Evolutionary conservation across 495 filamentous ascomycete genomes (phyloP).

Genomic region (Evansstolkia leycettana): DNA sequence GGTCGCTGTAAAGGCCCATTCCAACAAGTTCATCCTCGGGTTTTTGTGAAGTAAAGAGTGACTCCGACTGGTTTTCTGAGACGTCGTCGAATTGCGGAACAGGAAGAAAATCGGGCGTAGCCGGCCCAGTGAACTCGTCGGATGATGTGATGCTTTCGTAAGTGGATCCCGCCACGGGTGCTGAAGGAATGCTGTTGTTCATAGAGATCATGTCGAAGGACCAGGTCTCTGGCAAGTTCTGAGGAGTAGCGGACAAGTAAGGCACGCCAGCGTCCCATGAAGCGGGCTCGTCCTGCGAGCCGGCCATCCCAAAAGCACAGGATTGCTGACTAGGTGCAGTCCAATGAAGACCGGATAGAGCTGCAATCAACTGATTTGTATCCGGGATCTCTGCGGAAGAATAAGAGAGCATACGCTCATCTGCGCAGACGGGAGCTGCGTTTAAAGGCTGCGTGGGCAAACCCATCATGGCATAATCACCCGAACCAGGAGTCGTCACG

Average conservation of each 20-base stretch:
- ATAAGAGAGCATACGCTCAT: too few relatives aligned
- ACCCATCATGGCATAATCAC: too few relatives aligned
- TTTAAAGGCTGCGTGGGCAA: conserved; percentile 14
- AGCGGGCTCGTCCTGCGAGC: conserved; percentile 17
- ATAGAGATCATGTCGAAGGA: conserved; percentile 27
- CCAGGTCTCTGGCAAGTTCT: conserved; percentile 23
- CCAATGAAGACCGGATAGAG: conserved; percentile 20
- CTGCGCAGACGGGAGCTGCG: conserved; percentile 19
- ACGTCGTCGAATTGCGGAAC: conserved; percentile 29
- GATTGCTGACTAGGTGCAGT: conserved; percentile 28
- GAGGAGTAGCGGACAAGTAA: conserved; percentile 11
- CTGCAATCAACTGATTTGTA: too few relatives aligned
- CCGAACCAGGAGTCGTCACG: too few relatives aligned
- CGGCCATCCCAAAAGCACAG: conserved; percentile 24
- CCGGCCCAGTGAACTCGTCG: conserved; percentile 34
- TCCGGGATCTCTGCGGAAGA: too few relatives aligned
- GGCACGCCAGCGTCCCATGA: conserved; percentile 15
- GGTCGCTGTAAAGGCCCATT: conserved; percentile 71
- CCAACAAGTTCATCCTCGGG: conserved; percentile 62
- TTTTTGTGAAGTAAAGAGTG: conserved; percentile 19
- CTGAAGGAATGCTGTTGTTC: conserved; percentile 23
- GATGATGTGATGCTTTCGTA: conserved; percentile 31
- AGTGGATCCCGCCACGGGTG: conserved; percentile 19
- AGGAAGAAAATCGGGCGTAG: conserved; percentile 49
- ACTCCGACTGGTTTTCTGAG: background rate